These are phyloP conservation scores for Fistulinella prunicolor DNA, from an alignment of 768 basidiomycete genomes.

Conservation along the genomic window DNA sequence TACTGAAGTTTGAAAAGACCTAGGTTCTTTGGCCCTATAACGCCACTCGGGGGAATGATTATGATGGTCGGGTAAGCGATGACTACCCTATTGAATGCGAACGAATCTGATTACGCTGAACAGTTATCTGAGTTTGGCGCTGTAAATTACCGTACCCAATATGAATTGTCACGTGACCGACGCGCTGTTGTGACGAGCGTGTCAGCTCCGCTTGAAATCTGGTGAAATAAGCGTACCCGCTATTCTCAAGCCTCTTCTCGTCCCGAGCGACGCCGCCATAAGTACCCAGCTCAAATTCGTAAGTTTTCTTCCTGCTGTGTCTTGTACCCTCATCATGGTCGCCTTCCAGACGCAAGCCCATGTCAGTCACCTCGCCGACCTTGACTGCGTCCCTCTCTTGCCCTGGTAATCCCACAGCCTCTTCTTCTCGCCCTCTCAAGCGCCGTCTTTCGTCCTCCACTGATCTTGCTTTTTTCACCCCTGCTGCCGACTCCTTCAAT, in stretches of 20 bases:
- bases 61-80: slow-evolving; percentile 66
- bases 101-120: slow-evolving; percentile 6
- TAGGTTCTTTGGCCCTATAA: slow-evolving; percentile 58
- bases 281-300: too few species aligned
- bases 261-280: slow-evolving; percentile 10
- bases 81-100: neutral
- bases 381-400: slow-evolving; percentile 22
- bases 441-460: slow-evolving; percentile 46
- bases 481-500: slow-evolving; percentile 61
- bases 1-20: slow-evolving; percentile 31
- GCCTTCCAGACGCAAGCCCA: too few species aligned
- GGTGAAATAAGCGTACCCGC: slow-evolving; percentile 24
- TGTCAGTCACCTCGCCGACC: slow-evolving; percentile 18
- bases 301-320: neutral
- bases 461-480: slow-evolving; percentile 59
- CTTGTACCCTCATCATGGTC: too few species aligned
- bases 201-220: slow-evolving; percentile 45
- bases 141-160: slow-evolving; percentile 32
- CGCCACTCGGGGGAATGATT: slow-evolving; percentile 59
- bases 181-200: slow-evolving; percentile 37
- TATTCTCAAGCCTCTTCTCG: slow-evolving; percentile 15
- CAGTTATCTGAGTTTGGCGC: slow-evolving; percentile 53
- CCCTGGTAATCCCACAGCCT: slow-evolving; percentile 20
- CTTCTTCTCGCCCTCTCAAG: slow-evolving; percentile 39
- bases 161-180: slow-evolving; percentile 36